Evolutionary conservation across 169 alveolate genomes (phyloP), one percentile per base, ranked within the genome.

Genomic region (Blepharisma undulans): DNA sequence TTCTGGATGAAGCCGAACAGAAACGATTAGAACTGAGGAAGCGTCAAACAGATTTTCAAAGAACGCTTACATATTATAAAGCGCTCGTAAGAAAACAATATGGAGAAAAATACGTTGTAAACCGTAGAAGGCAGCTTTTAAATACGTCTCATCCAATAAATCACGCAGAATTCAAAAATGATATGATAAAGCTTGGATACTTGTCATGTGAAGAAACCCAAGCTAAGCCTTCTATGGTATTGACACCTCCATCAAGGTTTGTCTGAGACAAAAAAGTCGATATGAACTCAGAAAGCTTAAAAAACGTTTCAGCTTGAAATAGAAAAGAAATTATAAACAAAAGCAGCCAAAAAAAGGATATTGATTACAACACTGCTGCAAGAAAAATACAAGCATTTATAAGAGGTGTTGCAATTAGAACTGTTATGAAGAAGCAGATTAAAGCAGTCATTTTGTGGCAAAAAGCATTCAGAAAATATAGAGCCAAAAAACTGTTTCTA

Each of bases 141-240:
- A 84, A 22, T 60, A 84, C 89, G 18, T n/a, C 36, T 29, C 77
- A 36, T 84, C 33, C 29, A 1, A 36, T 84, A 84, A 30, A 30
- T 12, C 27, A 76, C 36, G 71, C 89, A 48, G 29, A 84, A n/a
- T 84, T 84, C 77, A 21, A n/a, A 22, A 22, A 1, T 36, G 22
- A 60, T n/a, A 84, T 84, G 89, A 34, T 25, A 7, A 21, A 84
- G 36, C 77, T 84, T 25, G 89, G 89, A 60, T 84, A 16, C n/a
- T 84, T 84, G 18, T n/a, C 36, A 48, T 48, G 66, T 48, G 66
- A 48, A 48, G 66, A 48, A 48, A 18, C 66, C 12, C 66, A 48
- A 48, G 66, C 66, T 48, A 48, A 48, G 66, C 66, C 66, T 48
- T 48, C 66, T 1, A 48, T 48, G 14, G 66, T 18, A 5, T 10